Conservation (phyloP, 352 stramenopile species). For the Globisporangium rhizosaccharum region DNA sequence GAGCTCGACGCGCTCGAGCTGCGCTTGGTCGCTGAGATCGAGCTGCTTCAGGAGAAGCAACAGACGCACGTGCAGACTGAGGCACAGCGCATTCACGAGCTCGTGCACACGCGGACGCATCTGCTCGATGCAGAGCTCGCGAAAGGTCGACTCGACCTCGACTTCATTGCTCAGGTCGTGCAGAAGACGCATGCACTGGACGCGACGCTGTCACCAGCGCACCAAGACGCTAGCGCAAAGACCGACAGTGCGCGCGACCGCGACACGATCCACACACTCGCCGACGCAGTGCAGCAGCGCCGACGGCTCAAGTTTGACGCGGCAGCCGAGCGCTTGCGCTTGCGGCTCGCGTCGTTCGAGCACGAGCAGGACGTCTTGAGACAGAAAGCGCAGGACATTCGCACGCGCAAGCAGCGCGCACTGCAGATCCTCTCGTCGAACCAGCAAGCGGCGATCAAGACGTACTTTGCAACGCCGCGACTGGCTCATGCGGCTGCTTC, state of each 20-base stretch:
- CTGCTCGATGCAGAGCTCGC: slow-evolving; percentile 43
- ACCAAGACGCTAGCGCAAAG: neutral
- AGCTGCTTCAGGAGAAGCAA: slow-evolving; percentile 41
- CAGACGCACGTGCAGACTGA: slow-evolving; percentile 30
- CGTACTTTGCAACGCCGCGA: slow-evolving; percentile 29
- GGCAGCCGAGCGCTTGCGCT: slow-evolving; percentile 24
- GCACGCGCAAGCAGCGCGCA: slow-evolving; percentile 34
- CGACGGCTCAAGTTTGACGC: slow-evolving; percentile 28
- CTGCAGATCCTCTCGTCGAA: slow-evolving; percentile 55
- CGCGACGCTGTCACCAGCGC: neutral
- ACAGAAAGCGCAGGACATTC: slow-evolving; percentile 26
- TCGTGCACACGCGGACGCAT: slow-evolving; percentile 37
- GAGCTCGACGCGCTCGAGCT: slow-evolving; percentile 36
- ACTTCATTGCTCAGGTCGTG: slow-evolving; percentile 39
- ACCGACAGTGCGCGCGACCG: slow-evolving; percentile 1
- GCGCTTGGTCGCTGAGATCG: slow-evolving; percentile 36
- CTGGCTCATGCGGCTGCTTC: neutral
- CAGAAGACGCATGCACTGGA: slow-evolving; percentile 6
- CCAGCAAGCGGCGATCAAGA: slow-evolving; percentile 45
- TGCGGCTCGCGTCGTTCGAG: slow-evolving; percentile 34
- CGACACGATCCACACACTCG: slow-evolving; percentile 17
- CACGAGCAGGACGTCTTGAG: slow-evolving; percentile 29
- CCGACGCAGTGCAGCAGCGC: slow-evolving; percentile 30
- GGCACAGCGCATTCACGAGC: slow-evolving; percentile 27
- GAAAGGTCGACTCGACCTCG: slow-evolving; percentile 39